Evolutionary conservation across 2,329 filamentous ascomycete species (phyloP), one percentile per base, ranked within the genome.

Genomic region (Phialemoniopsis sp.): DNA sequence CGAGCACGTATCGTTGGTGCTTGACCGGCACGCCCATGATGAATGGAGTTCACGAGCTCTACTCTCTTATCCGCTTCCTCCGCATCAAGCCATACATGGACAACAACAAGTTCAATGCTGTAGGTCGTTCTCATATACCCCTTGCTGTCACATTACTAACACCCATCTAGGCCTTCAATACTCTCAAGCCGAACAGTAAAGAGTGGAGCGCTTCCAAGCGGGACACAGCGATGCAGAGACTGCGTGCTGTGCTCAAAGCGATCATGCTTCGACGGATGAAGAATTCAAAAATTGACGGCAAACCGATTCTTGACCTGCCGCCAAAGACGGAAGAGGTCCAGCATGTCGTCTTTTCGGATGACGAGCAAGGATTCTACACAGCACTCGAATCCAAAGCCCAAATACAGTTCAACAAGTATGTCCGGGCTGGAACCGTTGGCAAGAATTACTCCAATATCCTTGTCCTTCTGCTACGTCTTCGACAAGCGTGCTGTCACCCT

Each of bases 21-120:
- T 75, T 91, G 58, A 88, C 83, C 4, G 87, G 87, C 18, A 93
- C 87, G 0, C 87, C 87, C 0, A 89, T 91, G 85, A 93, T 93
- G 85, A 95, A 95, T 51, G 80, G 74, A 12, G 79, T 91, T 3
- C 69, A 77, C 17, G 90, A 96, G 51, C 68, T 95, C 4, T 89
- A 78, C 52, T 86, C 88, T 1, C 64, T 95, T 15, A 70, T 95
- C 33, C 75, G 78, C 3, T 96, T 95, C 53, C 69, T 95, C 13
- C 71, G 73, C 3, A 90, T 94, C 54, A 73, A 73, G 43, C 89
- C 88, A 3, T 95, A 93, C 58, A 78, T 76, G 50, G 68, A 76
- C 13, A 76, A 75, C 64, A 64, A 75, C 0, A 64, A 66, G 16
- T 95, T 94, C 57, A 73, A 72, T 32, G 46, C 52, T 40, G 72